Evolutionary conservation across 129 eudicot species (phyloP).

Genomic region (Helianthus annuus): DNA sequence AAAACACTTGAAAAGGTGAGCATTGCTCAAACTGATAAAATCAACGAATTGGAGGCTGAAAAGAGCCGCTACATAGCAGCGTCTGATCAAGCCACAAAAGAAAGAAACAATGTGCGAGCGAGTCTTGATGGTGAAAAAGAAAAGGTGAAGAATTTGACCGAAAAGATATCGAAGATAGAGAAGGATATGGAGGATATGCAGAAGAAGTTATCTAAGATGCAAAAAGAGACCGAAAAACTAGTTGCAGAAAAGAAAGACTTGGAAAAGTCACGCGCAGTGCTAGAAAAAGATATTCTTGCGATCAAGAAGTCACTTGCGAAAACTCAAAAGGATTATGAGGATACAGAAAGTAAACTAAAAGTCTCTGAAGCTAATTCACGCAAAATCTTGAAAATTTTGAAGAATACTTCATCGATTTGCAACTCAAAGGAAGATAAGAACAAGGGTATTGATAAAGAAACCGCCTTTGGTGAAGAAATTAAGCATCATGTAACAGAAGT

Average conservation of each 20-base stretch:
- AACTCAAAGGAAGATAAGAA: conserved; percentile 31
- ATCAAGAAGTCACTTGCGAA: conserved; percentile 40
- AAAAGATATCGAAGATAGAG: conserved; percentile 47
- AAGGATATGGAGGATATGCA: conserved; percentile 44
- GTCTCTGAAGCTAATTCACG: conserved; percentile 36
- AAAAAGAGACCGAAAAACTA: conserved; percentile 33
- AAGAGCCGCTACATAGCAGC: conserved; percentile 28
- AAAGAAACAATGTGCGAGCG: conserved; percentile 40
- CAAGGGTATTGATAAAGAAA: conserved; percentile 11
- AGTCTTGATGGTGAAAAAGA: conserved; percentile 49
- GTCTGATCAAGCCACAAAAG: conserved; percentile 39
- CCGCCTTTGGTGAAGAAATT: conserved; percentile 28
- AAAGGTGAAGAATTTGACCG: conserved; percentile 37
- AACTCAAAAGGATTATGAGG: conserved; percentile 41
- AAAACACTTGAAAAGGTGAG: conserved; percentile 32
- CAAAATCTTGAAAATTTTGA: conserved; percentile 47
- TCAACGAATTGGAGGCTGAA: conserved; percentile 51
- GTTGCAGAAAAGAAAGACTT: conserved; percentile 53
- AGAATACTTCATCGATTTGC: conserved; percentile 37
- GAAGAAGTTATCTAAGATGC: conserved; percentile 40
- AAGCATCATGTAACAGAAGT: conserved; percentile 41
- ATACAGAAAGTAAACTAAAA: conserved; percentile 40
- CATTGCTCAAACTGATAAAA: conserved; percentile 32
- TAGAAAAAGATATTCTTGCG: conserved; percentile 40
- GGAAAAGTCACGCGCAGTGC: conserved; percentile 30